Evolutionary conservation across 106 monocot species (phyloP).

Genomic region (Allium fistulosum): DNA sequence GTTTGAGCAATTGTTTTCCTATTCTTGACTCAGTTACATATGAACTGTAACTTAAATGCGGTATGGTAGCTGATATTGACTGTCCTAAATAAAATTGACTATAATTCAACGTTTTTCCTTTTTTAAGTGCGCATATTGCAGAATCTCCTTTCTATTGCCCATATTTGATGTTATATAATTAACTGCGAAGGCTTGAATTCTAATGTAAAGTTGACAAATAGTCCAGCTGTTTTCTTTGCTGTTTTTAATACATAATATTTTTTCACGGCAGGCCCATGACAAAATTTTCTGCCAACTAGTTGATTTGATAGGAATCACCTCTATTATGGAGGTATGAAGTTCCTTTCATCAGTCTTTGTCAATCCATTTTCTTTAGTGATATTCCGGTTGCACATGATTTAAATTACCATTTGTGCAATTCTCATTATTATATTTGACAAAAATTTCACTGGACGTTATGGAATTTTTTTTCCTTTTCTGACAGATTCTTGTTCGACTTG

Average conservation of each 20-base stretch:
- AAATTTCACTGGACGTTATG: neutral
- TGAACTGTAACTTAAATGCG: too few species aligned
- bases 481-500: slow-evolving; percentile 61
- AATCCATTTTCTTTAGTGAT: neutral
- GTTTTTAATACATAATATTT: slow-evolving; percentile 1
- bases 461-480: neutral
- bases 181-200: too few species aligned
- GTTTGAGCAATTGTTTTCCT: too few species aligned
- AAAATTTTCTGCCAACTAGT: slow-evolving; percentile 31
- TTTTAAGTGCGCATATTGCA: neutral
- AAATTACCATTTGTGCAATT: neutral
- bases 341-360: neutral
- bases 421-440: neutral
- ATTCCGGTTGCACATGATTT: neutral
- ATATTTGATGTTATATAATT: neutral
- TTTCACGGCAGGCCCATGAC: slow-evolving; percentile 27
- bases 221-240: neutral
- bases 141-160: neutral
- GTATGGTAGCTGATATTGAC: neutral
- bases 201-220: too few species aligned
- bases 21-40: too few species aligned
- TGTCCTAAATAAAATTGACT: neutral
- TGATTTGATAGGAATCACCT: slow-evolving; percentile 61
- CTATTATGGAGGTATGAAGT: slow-evolving; percentile 59
- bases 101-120: neutral